Percentiles rank a stretch among this genome's conserved stretches.
These are phyloP conservation scores for Kurtzmaniella quercitrusa DNA, from an alignment of 1,139 yeast genomes.

Conservation along the genomic window DNA sequence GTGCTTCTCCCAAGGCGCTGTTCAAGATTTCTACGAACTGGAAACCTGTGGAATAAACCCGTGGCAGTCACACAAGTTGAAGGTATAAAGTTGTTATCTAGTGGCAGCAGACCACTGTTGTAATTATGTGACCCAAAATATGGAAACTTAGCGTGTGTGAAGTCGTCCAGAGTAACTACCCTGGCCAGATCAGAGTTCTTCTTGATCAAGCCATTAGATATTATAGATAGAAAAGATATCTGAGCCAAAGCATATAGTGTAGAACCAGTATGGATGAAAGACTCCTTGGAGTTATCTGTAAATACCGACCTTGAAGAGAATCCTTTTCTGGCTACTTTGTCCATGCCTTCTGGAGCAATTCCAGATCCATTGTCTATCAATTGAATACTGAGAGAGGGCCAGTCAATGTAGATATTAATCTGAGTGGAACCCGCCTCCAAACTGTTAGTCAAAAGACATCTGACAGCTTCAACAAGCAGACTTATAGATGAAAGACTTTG, in stretches of 20 bases:
- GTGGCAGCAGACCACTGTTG: too few species aligned
- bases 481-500: neutral
- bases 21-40: neutral
- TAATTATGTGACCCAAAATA: neutral
- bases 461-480: constrained; percentile 39
- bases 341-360: constrained; percentile 26
- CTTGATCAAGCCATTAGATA: neutral
- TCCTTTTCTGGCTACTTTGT: constrained; percentile 61
- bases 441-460: constrained; percentile 76
- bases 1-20: neutral
- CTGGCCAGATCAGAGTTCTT: neutral
- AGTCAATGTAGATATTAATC: constrained; percentile 63
- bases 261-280: constrained; percentile 49
- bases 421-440: constrained; percentile 67
- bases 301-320: constrained; percentile 7
- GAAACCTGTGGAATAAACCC: neutral
- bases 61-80: neutral
- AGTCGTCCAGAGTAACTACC: neutral
- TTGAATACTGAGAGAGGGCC: constrained; percentile 53
- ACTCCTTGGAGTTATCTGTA: neutral
- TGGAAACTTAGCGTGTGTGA: neutral
- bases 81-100: too few species aligned
- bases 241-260: constrained; percentile 54
- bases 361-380: constrained; percentile 81
- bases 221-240: constrained; percentile 28